These are phyloP conservation scores for Linanthus parryae DNA, from an alignment of 148 eudicot species.

Conservation along the genomic window DNA sequence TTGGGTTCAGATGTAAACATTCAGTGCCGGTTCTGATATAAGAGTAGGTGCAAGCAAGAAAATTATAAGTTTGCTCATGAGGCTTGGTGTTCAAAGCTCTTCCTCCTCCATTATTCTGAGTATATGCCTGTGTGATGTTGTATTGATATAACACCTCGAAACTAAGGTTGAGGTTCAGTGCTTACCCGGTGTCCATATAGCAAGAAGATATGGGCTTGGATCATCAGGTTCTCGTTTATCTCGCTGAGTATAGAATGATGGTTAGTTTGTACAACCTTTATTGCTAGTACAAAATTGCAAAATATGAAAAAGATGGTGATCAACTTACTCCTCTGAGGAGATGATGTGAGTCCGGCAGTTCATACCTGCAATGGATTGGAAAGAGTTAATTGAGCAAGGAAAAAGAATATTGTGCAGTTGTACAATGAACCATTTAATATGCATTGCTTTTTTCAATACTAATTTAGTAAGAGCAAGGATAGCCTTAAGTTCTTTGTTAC, in stretches of 20 bases:
- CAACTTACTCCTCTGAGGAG: slow-evolving; percentile 47
- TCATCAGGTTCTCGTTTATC: slow-evolving; percentile 69
- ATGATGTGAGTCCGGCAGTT: slow-evolving; percentile 66
- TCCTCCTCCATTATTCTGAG: background rate
- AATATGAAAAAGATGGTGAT: background rate
- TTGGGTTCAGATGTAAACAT: no score
- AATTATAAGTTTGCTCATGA: slow-evolving; percentile 2
- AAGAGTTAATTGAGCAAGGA: slow-evolving; percentile 7
- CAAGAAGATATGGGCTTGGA: slow-evolving; percentile 79
- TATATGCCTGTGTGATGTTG: background rate
- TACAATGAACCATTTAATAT: background rate
- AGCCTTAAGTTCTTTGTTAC: no score
- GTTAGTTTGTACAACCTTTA: slow-evolving; percentile 11
- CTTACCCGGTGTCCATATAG: slow-evolving; percentile 74
- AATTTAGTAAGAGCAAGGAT: no score
- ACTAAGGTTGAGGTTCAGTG: background rate
- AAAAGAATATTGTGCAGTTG: background rate
- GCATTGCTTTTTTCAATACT: no score
- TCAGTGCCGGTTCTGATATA: no score
- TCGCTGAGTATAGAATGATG: slow-evolving; percentile 26
- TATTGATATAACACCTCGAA: slow-evolving; percentile 1
- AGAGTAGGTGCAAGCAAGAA: no score
- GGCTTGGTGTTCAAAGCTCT: background rate
- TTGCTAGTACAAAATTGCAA: background rate
- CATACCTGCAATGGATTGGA: slow-evolving; percentile 44